Conservation (phyloP, 2,329 filamentous ascomycete species). For the Fusarium xyrophilum region DNA sequence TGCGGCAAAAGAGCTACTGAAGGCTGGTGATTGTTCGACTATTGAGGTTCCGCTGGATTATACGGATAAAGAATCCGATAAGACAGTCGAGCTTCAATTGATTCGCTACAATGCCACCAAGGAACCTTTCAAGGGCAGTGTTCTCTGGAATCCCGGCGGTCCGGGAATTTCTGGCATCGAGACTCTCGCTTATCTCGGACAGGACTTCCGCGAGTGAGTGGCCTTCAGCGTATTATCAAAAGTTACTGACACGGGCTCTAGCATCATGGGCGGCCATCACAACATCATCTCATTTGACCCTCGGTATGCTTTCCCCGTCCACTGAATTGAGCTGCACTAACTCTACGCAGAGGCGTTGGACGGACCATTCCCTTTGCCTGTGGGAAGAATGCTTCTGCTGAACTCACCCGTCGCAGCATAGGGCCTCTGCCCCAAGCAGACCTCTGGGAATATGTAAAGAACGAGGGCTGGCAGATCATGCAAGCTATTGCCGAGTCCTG, state of each 20-base stretch:
- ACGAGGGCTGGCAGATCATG: not conserved
- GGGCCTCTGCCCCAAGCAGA: constrained; percentile 5
- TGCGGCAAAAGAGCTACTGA: not conserved
- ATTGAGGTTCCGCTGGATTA: constrained; percentile 51
- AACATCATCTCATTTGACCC: constrained; percentile 33
- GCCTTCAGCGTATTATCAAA: fast-evolving
- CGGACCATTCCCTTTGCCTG: constrained; percentile 32
- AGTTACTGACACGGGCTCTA: not conserved
- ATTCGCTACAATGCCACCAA: constrained; percentile 42
- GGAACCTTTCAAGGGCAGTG: constrained; percentile 45
- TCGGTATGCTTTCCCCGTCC: constrained; percentile 10
- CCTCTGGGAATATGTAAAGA: constrained; percentile 16
- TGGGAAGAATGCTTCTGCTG: not conserved
- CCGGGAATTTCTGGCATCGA: constrained; percentile 40
- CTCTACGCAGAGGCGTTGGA: constrained; percentile 12
- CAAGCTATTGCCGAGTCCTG: constrained; percentile 33
- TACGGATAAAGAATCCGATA: constrained; percentile 35
- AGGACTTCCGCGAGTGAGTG: constrained; percentile 17
- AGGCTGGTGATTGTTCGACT: constrained; percentile 43
- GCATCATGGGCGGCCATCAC: constrained; percentile 24
- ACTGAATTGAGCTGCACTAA: not conserved
- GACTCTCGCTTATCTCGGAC: constrained; percentile 11
- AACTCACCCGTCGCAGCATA: constrained; percentile 4
- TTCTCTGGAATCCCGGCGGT: constrained; percentile 50
- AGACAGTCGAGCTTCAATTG: constrained; percentile 44